Conservation (phyloP, 352 stramenopile species). For the Blastocystis sp. region DNA sequence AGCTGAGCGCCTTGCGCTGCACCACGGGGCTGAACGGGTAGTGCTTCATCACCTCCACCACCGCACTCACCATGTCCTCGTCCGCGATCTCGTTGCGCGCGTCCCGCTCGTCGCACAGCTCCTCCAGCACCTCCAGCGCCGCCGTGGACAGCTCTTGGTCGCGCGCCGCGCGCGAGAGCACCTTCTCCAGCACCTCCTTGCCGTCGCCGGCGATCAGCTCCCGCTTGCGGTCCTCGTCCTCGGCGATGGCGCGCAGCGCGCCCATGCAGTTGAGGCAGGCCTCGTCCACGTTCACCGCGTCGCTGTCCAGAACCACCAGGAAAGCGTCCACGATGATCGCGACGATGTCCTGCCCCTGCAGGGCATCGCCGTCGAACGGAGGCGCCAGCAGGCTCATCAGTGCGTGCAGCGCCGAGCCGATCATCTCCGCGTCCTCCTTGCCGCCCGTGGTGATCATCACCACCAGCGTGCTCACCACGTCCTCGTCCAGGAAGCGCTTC, state of each 20-base stretch:
- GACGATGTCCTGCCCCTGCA: conserved; percentile 15
- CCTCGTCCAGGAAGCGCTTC: conserved; percentile 9
- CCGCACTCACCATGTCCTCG: conserved; percentile 21
- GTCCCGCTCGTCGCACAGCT: conserved; percentile 1
- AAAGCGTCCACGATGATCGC: conserved; percentile 42
- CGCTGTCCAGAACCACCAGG: conserved; percentile 27
- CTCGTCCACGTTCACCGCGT: conserved; percentile 20
- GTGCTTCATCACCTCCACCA: conserved; percentile 32
- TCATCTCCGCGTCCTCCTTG: conserved; percentile 38
- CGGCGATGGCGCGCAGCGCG: neutral
- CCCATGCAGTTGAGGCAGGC: conserved; percentile 29
- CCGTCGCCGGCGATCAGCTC: neutral
- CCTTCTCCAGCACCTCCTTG: conserved; percentile 30
- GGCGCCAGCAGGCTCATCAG: conserved; percentile 59
- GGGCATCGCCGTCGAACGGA: neutral
- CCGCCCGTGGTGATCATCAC: conserved; percentile 6
- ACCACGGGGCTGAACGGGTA: conserved; percentile 18
- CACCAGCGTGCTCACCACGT: conserved; percentile 21
- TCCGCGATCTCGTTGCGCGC: neutral
- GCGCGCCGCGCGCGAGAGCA: neutral
- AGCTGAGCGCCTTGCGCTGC: conserved; percentile 4
- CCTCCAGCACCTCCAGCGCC: neutral
- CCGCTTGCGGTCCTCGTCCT: conserved; percentile 3
- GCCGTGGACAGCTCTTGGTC: neutral
- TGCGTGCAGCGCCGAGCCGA: conserved; percentile 2